Conservation (phyloP, 139 green algal genomes). For the Coelastrella sp. region DNA sequence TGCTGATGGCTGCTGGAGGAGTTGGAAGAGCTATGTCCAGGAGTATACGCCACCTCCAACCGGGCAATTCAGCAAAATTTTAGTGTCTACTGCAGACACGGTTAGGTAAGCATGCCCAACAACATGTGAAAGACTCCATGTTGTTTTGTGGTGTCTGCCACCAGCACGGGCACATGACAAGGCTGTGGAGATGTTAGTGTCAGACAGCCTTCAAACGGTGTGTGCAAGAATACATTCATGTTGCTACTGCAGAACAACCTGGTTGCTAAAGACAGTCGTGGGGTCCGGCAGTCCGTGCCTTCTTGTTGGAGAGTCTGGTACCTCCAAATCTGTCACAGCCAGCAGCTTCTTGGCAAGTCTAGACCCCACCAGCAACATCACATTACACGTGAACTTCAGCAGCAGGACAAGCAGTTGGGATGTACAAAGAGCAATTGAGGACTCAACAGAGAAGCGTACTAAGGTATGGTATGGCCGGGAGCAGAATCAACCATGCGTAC, state of each 20-base stretch:
- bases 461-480: slow-evolving; percentile 64
- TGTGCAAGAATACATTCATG: background rate
- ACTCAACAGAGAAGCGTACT: slow-evolving; percentile 85
- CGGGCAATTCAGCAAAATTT: slow-evolving; percentile 83
- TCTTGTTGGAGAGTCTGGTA: slow-evolving; percentile 55
- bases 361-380: slow-evolving; percentile 57
- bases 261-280: slow-evolving; percentile 88
- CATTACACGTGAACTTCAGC: slow-evolving; percentile 91
- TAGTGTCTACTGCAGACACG: slow-evolving; percentile 89
- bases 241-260: slow-evolving; percentile 64
- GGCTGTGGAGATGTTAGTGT: too few species aligned
- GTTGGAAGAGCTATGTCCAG: slow-evolving; percentile 76
- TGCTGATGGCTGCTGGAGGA: slow-evolving; percentile 70
- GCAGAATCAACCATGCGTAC: background rate
- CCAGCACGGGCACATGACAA: too few species aligned
- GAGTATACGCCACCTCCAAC: slow-evolving; percentile 69
- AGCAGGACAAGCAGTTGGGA: slow-evolving; percentile 90
- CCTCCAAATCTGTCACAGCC: slow-evolving; percentile 89
- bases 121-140: too few species aligned
- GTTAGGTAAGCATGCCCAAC: slow-evolving; percentile 65
- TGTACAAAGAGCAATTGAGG: slow-evolving; percentile 79
- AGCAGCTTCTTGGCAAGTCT: slow-evolving; percentile 81
- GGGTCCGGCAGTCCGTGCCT: slow-evolving; percentile 62
- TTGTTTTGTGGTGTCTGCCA: too few species aligned
- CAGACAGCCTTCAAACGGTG: background rate